These are phyloP conservation scores for Ganoderma sp. DNA, from an alignment of 1,284 basidiomycete genomes.

Conservation along the genomic window DNA sequence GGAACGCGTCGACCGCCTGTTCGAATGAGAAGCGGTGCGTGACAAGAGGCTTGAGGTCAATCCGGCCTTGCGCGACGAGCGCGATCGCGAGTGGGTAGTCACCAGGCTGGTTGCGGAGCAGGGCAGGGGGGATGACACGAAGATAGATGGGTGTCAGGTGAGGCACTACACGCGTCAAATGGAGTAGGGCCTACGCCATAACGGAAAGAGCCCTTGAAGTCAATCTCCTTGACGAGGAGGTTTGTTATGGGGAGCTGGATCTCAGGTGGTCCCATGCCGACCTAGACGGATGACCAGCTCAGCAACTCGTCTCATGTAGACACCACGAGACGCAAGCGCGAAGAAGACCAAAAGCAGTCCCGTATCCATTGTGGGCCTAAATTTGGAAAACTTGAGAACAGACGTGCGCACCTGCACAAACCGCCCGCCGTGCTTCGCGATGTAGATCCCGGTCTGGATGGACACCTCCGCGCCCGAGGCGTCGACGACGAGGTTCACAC, in stretches of 20 bases:
- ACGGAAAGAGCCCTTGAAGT: conserved; percentile 87
- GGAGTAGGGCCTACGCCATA: conserved; percentile 66
- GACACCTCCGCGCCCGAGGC: conserved; percentile 90
- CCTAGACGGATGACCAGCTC: conserved; percentile 46
- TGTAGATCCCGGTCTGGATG: conserved; percentile 81
- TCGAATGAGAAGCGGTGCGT: conserved; percentile 87
- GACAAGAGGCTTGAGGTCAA: conserved; percentile 88
- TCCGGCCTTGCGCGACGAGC: conserved; percentile 77
- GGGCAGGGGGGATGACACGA: neutral
- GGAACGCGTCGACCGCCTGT: conserved; percentile 80
- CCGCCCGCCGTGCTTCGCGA: conserved; percentile 77
- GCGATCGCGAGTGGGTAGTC: conserved; percentile 88
- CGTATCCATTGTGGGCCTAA: neutral
- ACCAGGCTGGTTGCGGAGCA: conserved; percentile 59
- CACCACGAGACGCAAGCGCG: neutral
- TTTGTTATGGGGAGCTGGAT: conserved; percentile 66
- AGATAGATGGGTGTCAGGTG: neutral
- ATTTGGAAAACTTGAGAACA: neutral
- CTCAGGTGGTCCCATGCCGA: conserved; percentile 76
- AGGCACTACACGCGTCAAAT: neutral
- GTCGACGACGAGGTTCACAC: conserved; percentile 79
- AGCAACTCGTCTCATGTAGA: neutral
- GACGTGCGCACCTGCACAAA: conserved; percentile 62
- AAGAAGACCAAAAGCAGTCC: neutral
- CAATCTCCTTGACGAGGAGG: conserved; percentile 78